These are phyloP conservation scores for Pleurotus djamor DNA, from an alignment of 768 basidiomycete species.

Conservation along the genomic window DNA sequence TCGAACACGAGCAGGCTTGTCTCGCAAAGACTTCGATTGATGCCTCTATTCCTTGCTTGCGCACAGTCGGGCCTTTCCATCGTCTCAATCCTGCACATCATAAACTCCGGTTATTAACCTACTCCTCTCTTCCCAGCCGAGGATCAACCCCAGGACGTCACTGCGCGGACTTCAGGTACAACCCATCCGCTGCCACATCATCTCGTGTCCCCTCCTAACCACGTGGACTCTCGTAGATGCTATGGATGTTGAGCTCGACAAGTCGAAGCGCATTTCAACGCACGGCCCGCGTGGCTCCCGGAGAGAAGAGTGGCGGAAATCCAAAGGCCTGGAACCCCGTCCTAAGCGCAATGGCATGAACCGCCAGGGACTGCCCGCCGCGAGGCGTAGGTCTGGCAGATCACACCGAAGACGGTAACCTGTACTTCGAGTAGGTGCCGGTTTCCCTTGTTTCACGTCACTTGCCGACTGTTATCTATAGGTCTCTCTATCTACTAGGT, in stretches of 20 bases:
- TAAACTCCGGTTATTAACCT: slow-evolving; percentile 2
- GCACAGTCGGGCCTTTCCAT: not conserved
- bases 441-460: not conserved
- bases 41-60: not conserved
- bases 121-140: not conserved
- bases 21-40: not conserved
- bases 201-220: slow-evolving; percentile 11
- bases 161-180: slow-evolving; percentile 3
- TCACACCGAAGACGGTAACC: slow-evolving; percentile 67
- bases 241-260: slow-evolving; percentile 54
- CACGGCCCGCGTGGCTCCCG: slow-evolving; percentile 78
- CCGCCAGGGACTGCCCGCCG: slow-evolving; percentile 61
- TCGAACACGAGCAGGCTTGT: slow-evolving; percentile 6
- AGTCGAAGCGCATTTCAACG: slow-evolving; percentile 58
- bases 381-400: slow-evolving; percentile 65
- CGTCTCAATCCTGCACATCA: not conserved
- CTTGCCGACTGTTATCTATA: not conserved
- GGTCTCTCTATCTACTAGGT: too few species aligned
- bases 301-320: slow-evolving; percentile 77
- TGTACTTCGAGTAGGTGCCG: slow-evolving; percentile 11
- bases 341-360: slow-evolving; percentile 57
- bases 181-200: not conserved
- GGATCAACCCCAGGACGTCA: slow-evolving; percentile 5
- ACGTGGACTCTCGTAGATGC: slow-evolving; percentile 30
- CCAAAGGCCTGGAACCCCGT: slow-evolving; percentile 68